Conservation (phyloP, 257 asterid species). For the Petrea volubilis region DNA sequence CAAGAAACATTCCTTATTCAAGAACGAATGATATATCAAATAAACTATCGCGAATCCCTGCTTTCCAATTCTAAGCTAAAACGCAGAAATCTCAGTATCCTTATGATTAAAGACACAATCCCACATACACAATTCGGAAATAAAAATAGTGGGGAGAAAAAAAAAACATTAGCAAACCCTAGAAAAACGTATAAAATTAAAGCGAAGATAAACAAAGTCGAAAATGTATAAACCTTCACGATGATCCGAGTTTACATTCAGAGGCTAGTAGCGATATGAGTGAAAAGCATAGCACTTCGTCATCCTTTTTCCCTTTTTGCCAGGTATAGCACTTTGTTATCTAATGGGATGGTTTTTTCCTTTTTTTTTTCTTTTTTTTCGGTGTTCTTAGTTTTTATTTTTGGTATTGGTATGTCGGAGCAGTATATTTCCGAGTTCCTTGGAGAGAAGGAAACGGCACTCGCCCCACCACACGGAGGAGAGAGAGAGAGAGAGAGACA, state of each 20-base stretch:
- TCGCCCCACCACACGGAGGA: slow-evolving; percentile 22
- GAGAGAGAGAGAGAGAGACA: not conserved
- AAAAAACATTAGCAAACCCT: slow-evolving; percentile 8
- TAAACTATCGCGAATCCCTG: not conserved
- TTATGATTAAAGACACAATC: not conserved
- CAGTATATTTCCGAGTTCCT: slow-evolving; percentile 34
- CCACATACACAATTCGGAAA: not conserved
- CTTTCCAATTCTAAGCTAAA: not conserved
- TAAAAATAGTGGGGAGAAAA: not conserved
- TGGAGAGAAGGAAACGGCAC: slow-evolving; percentile 41
- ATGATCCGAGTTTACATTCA: slow-evolving; percentile 25
- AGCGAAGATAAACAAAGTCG: not conserved
- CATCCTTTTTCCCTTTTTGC: not conserved
- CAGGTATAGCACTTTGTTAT: no score
- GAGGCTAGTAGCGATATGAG: not conserved
- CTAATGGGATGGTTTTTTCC: not conserved
- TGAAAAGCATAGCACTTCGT: slow-evolving; percentile 7
- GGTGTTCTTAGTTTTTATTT: not conserved
- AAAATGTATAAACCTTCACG: slow-evolving; percentile 18
- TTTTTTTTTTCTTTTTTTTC: not conserved
- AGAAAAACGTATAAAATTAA: not conserved
- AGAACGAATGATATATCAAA: not conserved
- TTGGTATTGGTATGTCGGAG: slow-evolving; percentile 18
- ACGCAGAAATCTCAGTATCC: not conserved
- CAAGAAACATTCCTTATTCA: no score